phyloP scores from a whole-genome alignment of 495 filamentous ascomycete species.

The Podospora sp. region DNA sequence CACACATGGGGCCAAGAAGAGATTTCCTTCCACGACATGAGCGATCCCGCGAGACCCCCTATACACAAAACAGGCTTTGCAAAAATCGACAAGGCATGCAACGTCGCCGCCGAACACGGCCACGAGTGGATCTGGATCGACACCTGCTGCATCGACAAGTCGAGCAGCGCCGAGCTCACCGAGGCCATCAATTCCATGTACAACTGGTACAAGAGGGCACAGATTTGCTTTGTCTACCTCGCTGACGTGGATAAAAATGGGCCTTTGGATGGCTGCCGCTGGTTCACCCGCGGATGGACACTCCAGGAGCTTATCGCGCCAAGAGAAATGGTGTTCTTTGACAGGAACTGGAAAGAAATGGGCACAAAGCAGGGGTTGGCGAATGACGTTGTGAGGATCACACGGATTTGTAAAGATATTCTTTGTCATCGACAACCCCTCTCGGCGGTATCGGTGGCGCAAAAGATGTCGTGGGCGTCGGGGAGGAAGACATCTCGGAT shows the following conservation, averaged over 20 bases:
- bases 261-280: background rate
- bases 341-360: background rate
- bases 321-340: background rate
- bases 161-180: background rate
- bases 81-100: background rate
- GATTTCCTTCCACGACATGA: background rate
- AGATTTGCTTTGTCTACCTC: background rate
- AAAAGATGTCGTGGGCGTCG: background rate
- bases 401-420: background rate
- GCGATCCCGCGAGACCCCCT: background rate
- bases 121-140: slow-evolving; percentile 4
- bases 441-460: background rate
- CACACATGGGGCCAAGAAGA: background rate
- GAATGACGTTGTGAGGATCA: background rate
- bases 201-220: background rate
- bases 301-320: slow-evolving; percentile 8
- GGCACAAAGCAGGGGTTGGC: background rate
- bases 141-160: slow-evolving; percentile 8
- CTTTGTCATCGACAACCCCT: background rate
- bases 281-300: slow-evolving; percentile 7
- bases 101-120: background rate
- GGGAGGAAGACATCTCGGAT: background rate
- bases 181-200: slow-evolving; percentile 12
- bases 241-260: background rate
- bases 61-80: background rate